Percentiles rank a stretch among this genome's conserved stretches.
Evolutionary conservation across 1,139 yeast genomes (phyloP).

Genomic region (Entelexis sorbosivorans): DNA sequence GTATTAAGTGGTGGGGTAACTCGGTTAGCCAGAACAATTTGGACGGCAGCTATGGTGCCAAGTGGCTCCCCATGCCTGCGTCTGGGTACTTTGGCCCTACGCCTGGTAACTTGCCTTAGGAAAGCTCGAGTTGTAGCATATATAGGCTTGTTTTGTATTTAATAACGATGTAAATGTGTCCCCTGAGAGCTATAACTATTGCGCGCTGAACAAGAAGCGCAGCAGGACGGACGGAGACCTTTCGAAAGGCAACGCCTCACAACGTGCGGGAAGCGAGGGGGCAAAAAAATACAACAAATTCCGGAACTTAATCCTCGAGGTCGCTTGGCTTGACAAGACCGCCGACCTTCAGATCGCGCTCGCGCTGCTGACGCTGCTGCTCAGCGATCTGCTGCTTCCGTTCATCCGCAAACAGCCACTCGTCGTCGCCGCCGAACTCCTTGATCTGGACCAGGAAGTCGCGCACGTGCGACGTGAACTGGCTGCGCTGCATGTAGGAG

Average conservation of each 20-base stretch:
- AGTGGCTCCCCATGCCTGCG: not conserved
- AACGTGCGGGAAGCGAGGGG: too few species aligned
- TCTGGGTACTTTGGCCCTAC: slow-evolving; percentile 40
- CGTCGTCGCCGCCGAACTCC: slow-evolving; percentile 88
- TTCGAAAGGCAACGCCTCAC: not conserved
- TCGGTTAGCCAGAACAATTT: slow-evolving; percentile 36
- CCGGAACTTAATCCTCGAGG: slow-evolving; percentile 41
- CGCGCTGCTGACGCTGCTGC: slow-evolving; percentile 57
- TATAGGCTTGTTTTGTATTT: not conserved
- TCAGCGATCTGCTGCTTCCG: slow-evolving; percentile 67
- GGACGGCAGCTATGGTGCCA: slow-evolving; percentile 33
- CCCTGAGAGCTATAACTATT: too few species aligned
- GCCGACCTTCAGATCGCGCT: slow-evolving; percentile 77
- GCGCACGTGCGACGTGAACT: slow-evolving; percentile 76
- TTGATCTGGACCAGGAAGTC: slow-evolving; percentile 95
- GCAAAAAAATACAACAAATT: not conserved
- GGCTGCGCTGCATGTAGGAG: slow-evolving; percentile 60
- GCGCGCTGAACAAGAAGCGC: too few species aligned
- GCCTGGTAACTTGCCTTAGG: slow-evolving; percentile 11
- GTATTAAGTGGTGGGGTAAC: slow-evolving; percentile 52
- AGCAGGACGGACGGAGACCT: too few species aligned
- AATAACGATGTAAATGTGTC: not conserved
- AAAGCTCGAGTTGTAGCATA: too few species aligned
- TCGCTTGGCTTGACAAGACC: slow-evolving; percentile 96
- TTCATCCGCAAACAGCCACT: slow-evolving; percentile 89